Base-by-base conservation (phyloP, 352 stramenopile species). In the Phytopythium montanum region DNA sequence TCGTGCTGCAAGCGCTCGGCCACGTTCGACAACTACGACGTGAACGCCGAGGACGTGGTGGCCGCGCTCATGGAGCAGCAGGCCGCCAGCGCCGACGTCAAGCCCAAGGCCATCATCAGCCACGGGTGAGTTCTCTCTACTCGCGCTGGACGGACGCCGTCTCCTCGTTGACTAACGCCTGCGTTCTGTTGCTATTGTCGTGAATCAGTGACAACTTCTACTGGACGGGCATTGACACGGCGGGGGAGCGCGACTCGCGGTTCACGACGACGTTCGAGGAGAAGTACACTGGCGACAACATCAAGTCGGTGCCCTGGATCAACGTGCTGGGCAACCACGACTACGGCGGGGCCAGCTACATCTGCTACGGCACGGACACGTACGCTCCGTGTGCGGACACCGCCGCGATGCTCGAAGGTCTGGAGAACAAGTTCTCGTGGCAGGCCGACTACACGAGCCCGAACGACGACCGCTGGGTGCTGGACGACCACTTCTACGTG, bases 271-370 rank as follows among this genome's bases (percentile, higher is more conserved):
- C 78, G 26, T 92, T 92, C 53, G 83, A 92, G 54, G 69, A 63
- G 50, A 85, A 85, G 53, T 93, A 87, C 68, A 68, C 69, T 14
- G 72, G 72, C 19, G 36, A 56, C 19, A 77, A 79, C 42, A 76
- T 93, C 44, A 70, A 76, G 34, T 70, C 54, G 12, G 65, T 93
- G 31, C 78, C 76, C 38, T 93, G 83, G 83, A 56, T 90, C 25
- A 91, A 90, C 50, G 81, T 90, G 28, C 72, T 87, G 39, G 83
- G 83, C 44, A 92, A 92, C 69, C 83, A 92, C 66, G 83, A 92
- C 71, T 88, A 90, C 63, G 83, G 83, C 63, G 83, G 83, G 46
- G 69, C 80, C n/a, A 83, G 64, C 48, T 90, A 75, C 56, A 75
- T 92, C 26, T 92, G 83, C 54, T 78, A 69, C n/a, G 66, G 72